Conservation (phyloP, 495 filamentous ascomycete genomes). For the Aspergillus sclerotioniger region DNA sequence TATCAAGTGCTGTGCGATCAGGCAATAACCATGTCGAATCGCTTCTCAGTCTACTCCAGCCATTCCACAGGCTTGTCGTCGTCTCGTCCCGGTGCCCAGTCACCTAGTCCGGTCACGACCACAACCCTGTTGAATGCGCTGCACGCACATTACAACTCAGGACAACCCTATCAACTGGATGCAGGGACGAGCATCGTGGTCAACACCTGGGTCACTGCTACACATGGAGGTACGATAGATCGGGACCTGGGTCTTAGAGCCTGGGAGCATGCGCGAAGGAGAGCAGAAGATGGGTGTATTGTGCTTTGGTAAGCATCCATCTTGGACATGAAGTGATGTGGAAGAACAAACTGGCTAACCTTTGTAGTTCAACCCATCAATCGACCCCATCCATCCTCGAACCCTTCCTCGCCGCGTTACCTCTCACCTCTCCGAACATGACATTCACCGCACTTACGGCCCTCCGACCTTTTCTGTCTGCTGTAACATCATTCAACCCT, state of each 20-base stretch:
- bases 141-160: constrained; percentile 82
- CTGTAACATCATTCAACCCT: constrained; percentile 85
- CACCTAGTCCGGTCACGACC: constrained; percentile 80
- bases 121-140: constrained; percentile 88
- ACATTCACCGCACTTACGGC: constrained; percentile 74
- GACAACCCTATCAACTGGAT: constrained; percentile 78
- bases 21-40: constrained; percentile 61
- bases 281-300: constrained; percentile 95
- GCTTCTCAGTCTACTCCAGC: constrained; percentile 84
- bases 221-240: constrained; percentile 77
- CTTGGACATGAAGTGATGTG: constrained; percentile 2
- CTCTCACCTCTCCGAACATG: constrained; percentile 68
- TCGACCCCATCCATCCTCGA: constrained; percentile 82
- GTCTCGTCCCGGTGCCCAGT: constrained; percentile 58
- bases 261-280: constrained; percentile 94
- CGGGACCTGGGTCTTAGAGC: constrained; percentile 73
- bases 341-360: constrained; percentile 21
- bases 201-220: constrained; percentile 88
- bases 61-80: constrained; percentile 58
- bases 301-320: constrained; percentile 66
- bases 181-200: constrained; percentile 90
- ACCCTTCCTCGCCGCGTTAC: constrained; percentile 78
- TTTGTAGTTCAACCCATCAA: constrained; percentile 73
- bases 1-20: not conserved
- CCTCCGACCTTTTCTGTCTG: constrained; percentile 80